Conservation (phyloP, 495 filamentous ascomycete genomes). For the Podospora pseudocomata region DNA sequence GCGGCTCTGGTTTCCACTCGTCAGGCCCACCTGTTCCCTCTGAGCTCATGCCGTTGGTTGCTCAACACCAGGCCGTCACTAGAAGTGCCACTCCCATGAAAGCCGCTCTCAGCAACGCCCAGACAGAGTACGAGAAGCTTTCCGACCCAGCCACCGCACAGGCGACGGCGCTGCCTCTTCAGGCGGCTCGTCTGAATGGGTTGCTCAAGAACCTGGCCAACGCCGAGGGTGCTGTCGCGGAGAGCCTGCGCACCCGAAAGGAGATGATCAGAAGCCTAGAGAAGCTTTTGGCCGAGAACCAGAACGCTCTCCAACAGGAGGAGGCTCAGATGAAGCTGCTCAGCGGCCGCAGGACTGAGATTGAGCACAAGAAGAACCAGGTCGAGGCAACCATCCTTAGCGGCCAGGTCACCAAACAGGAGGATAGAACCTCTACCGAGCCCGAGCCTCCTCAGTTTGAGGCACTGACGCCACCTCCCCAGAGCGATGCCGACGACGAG, state of each 20-base stretch:
- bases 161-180: constrained; percentile 75
- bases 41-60: constrained; percentile 70
- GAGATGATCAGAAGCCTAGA: constrained; percentile 75
- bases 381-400: constrained; percentile 88
- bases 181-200: constrained; percentile 83
- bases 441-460: constrained; percentile 72
- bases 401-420: constrained; percentile 57
- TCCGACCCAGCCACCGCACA: constrained; percentile 58
- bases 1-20: constrained; percentile 53
- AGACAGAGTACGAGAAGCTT: constrained; percentile 76
- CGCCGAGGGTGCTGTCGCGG: constrained; percentile 87
- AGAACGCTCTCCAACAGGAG: constrained; percentile 64
- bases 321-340: constrained; percentile 59
- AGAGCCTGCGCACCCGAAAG: constrained; percentile 81
- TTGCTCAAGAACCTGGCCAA: constrained; percentile 82
- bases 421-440: constrained; percentile 46
- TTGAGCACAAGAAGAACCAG: constrained; percentile 73
- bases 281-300: constrained; percentile 72
- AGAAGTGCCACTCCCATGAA: constrained; percentile 63
- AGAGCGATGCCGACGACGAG: constrained; percentile 29
- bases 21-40: constrained; percentile 58
- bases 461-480: constrained; percentile 70
- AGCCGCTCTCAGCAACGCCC: constrained; percentile 62
- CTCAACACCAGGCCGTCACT: constrained; percentile 65
- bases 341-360: constrained; percentile 55